Base-by-base conservation (phyloP, 768 basidiomycete genomes). In the Xerocomellus intermedius region DNA sequence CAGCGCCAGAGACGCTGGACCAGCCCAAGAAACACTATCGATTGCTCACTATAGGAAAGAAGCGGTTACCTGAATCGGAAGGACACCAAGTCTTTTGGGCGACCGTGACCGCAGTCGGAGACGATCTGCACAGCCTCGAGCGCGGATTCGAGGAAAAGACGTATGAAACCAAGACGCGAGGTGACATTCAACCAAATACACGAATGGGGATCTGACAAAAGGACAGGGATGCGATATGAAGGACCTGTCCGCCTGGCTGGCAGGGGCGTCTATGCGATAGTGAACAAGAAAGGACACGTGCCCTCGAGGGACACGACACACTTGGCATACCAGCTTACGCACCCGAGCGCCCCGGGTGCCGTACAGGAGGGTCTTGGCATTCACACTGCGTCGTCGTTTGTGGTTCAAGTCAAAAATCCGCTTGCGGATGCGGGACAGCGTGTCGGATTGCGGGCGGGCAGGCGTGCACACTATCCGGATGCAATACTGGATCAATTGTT, bases 141-240 rank as follows among this genome's bases (percentile, higher is more conserved):
- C 8, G 30, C 5, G 42, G 41, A 22, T 21, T 36, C 16, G 32
- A 8, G 12, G 32, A 33, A 79, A 84, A n/a, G n/a, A n/a, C n/a
- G n/a, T n/a, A n/a, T n/a, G n/a, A n/a, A 60, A 87, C 85, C 0
- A 84, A 84, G 67, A 86, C 84, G 8, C 70, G 78, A 67, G 82
- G 82, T 81, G 26, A 35, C 24, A 8, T 6, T 8, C 13, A 33
- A 22, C n/a, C 7, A 30, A 24, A 22, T 36, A 19, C 21, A 32
- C 17, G 21, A 8, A 43, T 7, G 17, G 28, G 12, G n/a, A n/a
- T n/a, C n/a, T n/a, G n/a, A n/a, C n/a, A 35, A 10, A 13, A 35
- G 26, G 26, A 26, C 26, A 26, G 26, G n/a, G n/a, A n/a, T n/a
- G n/a, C n/a, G n/a, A n/a, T n/a, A n/a, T n/a, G n/a, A n/a, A n/a